Evolutionary conservation across 441 rosid species (phyloP).

Genomic region (Syzygium syzygioides): DNA sequence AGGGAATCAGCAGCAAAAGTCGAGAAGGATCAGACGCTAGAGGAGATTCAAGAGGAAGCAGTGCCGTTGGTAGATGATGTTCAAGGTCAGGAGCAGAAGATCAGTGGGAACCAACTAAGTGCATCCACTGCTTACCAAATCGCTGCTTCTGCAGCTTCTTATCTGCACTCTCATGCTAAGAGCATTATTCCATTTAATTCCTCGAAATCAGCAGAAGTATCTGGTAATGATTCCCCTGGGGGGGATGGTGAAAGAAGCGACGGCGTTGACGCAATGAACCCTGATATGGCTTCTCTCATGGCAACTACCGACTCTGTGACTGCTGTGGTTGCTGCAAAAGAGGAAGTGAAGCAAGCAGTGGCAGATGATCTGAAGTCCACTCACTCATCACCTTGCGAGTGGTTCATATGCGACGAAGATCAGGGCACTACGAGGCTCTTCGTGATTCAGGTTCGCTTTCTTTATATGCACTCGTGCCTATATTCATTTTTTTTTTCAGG

Average conservation of each 20-base stretch:
- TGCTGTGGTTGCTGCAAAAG: constrained; percentile 91
- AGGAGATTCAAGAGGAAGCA: constrained; percentile 33
- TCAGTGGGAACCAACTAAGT: constrained; percentile 31
- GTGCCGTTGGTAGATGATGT: constrained; percentile 15
- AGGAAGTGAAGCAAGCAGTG: constrained; percentile 96
- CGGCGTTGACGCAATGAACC: constrained; percentile 18
- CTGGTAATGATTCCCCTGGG: constrained; percentile 13
- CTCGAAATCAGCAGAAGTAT: constrained; percentile 17
- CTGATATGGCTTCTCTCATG: constrained; percentile 60
- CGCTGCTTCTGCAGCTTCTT: constrained; percentile 91
- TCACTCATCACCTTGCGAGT: constrained; percentile 73
- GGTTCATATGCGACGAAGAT: constrained; percentile 93
- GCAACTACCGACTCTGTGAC: constrained; percentile 94
- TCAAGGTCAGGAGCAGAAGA: constrained; percentile 33
- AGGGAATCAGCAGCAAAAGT: constrained; percentile 39
- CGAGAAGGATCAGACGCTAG: constrained; percentile 27
- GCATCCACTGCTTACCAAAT: constrained; percentile 71
- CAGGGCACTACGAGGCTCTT: constrained; percentile 66
- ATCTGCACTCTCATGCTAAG: constrained; percentile 66
- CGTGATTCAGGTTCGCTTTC: constrained; percentile 67
- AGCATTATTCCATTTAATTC: constrained; percentile 63
- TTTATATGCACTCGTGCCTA: not conserved
- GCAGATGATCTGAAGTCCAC: constrained; percentile 82
- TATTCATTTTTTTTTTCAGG: not conserved
- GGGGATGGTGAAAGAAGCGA: constrained; percentile 13